Conservation (phyloP, 2,329 filamentous ascomycete genomes). For the Dactylonectria estremocensis region DNA sequence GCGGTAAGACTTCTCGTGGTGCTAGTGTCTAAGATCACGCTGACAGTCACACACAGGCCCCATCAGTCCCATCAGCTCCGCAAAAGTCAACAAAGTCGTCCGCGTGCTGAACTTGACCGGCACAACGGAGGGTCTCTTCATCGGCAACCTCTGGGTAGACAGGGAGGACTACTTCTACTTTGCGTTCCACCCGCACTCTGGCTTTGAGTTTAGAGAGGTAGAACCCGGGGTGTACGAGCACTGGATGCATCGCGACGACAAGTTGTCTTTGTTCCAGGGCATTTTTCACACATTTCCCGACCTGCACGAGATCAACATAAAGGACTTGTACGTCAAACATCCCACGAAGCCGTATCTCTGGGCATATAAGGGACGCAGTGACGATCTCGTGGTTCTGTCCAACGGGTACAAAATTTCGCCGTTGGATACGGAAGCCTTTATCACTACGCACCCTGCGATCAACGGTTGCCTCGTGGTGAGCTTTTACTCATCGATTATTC, state of each 20-base stretch:
- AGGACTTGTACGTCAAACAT: conserved; percentile 50
- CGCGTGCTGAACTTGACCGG: conserved; percentile 54
- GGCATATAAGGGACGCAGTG: conserved; percentile 50
- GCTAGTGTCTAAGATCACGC: neutral
- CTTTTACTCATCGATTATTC: neutral
- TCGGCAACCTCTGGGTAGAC: conserved; percentile 48
- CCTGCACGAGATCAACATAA: conserved; percentile 47
- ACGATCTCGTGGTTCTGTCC: conserved; percentile 50
- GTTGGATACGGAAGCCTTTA: conserved; percentile 48
- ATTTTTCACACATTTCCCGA: conserved; percentile 53
- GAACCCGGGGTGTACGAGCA: conserved; percentile 51
- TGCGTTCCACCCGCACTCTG: conserved; percentile 52
- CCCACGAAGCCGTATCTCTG: conserved; percentile 48
- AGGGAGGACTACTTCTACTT: conserved; percentile 53
- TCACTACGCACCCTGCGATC: conserved; percentile 47
- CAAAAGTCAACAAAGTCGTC: conserved; percentile 52
- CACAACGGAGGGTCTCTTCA: conserved; percentile 54
- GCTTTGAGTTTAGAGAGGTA: conserved; percentile 53
- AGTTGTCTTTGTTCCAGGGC: conserved; percentile 49
- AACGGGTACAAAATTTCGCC: conserved; percentile 53
- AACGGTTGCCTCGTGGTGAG: conserved; percentile 44
- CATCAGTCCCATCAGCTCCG: conserved; percentile 46
- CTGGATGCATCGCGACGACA: conserved; percentile 51
- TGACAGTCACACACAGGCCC: conserved; percentile 36
- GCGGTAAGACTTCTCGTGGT: conserved; percentile 35